Base-by-base conservation (phyloP, 805 yeast species). In the Saccharomycopsis amapae region DNA sequence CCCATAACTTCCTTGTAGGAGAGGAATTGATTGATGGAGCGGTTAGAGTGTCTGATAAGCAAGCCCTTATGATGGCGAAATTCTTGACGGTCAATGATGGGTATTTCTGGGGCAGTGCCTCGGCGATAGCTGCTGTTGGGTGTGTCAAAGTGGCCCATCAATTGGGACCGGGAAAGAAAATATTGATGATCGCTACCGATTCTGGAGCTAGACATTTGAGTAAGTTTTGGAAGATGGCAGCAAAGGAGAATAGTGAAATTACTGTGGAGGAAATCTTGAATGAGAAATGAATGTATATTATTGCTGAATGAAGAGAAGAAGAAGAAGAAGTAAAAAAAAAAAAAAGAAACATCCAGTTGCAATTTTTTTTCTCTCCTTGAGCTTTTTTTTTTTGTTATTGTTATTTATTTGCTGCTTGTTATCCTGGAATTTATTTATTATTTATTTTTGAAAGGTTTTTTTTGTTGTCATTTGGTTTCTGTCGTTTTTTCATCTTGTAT, bases 101-200 rank as follows among this genome's bases (percentile, higher is more conserved):
- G 0, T 64, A 87, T 15, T 93, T 93, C 61, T 74, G 89, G 58
- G 98, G 98, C 2, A 81, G 94, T 23, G 85, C 95, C 37, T 81
- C 94, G n/a, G 95, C 96, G 0, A 80, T 93, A 22, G 88, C 88
- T 59, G 89, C 96, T 35, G 96, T 86, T 4, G 97, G 95, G 1
- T 95, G 95, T 1, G 73, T 78, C 4, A 69, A 76, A 52, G 64
- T 76, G 6, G 85, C 87, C 2, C 58, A 63, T 45, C 33, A 48
- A 25, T 44, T 59, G 31, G 58, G 51, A 66, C 69, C 80, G 0
- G 89, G 89, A 1, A 75, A 82, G 42, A 75, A 68, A 17, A 78
- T 90, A 19, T 94, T 90, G 4, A 77, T 94, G 17, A 73, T 93
- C 40, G 85, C 95, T 1, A 93, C 97, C 61, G 98, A 90, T 61